These are phyloP conservation scores for Nicotiana obtusifolia DNA, from an alignment of 257 asterid species.

Conservation along the genomic window DNA sequence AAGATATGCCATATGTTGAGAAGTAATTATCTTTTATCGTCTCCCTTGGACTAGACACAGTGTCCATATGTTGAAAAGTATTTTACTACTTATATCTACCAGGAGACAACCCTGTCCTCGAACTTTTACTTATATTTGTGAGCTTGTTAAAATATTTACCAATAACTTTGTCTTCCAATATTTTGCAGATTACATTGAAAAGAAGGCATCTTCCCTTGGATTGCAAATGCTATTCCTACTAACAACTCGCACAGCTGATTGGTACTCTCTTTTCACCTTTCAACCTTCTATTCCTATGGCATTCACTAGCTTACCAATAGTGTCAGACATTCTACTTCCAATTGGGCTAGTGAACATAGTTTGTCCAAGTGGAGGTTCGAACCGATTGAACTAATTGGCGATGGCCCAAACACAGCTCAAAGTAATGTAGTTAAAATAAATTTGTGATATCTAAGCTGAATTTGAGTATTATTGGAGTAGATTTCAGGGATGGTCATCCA, in stretches of 20 bases:
- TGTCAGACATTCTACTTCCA: neutral
- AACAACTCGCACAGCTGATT: slow-evolving; percentile 95
- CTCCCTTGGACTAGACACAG: neutral
- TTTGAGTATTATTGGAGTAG: neutral
- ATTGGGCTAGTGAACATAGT: neutral
- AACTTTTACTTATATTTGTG: neutral
- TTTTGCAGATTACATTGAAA: slow-evolving; percentile 81
- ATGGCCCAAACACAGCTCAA: neutral
- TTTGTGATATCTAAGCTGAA: neutral
- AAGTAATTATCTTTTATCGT: neutral
- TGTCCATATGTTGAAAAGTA: neutral
- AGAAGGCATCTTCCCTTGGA: slow-evolving; percentile 82
- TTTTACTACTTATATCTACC: neutral
- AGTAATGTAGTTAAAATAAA: neutral
- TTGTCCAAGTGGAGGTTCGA: neutral
- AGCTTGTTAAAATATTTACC: neutral
- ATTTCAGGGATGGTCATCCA: no score
- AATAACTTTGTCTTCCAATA: neutral
- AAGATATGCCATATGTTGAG: neutral
- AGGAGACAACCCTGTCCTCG: neutral
- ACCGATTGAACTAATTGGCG: neutral
- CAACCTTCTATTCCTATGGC: neutral
- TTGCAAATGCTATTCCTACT: slow-evolving; percentile 72
- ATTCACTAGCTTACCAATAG: neutral
- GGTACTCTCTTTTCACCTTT: slow-evolving; percentile 39